Percentiles rank a stretch among this genome's conserved stretches.
Conservation (phyloP, 805 yeast species). For the Spencermartinsiella europaea region DNA sequence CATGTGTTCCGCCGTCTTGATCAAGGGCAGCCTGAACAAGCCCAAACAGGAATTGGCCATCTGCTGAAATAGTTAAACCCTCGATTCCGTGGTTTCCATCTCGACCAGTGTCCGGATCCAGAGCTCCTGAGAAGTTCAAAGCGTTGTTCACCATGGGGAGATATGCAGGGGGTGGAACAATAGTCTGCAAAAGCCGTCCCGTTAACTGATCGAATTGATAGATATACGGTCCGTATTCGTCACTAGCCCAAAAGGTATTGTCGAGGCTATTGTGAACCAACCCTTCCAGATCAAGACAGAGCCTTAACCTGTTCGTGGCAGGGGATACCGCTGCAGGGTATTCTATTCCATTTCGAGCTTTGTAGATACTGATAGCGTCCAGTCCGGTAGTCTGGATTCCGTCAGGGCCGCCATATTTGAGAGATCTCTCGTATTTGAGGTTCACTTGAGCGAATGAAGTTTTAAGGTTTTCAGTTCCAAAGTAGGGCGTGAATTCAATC, state of each 20-base stretch:
- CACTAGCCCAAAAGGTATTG: constrained; percentile 15
- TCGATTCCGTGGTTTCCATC: constrained; percentile 19
- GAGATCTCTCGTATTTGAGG: constrained; percentile 9
- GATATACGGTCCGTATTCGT: constrained; percentile 19
- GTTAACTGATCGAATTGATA: constrained; percentile 10
- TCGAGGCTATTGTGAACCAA: constrained; percentile 12
- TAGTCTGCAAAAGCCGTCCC: constrained; percentile 8
- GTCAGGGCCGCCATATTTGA: constrained; percentile 11
- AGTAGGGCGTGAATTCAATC: constrained; percentile 13
- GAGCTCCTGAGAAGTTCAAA: constrained; percentile 13
- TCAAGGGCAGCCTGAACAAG: constrained; percentile 15
- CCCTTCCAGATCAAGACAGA: constrained; percentile 17
- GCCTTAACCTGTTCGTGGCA: constrained; percentile 1
- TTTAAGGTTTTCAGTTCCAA: not conserved
- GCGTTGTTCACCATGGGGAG: constrained; percentile 14
- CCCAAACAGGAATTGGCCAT: constrained; percentile 12
- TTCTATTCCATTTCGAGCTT: constrained; percentile 5
- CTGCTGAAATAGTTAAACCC: constrained; percentile 15
- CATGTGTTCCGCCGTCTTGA: constrained; percentile 19
- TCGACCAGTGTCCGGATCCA: constrained; percentile 17
- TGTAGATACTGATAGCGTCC: constrained; percentile 13
- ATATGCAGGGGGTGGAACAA: constrained; percentile 18
- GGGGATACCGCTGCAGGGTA: constrained; percentile 14
- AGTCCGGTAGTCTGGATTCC: constrained; percentile 14
- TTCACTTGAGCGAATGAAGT: constrained; percentile 6